Conservation (phyloP, 306 rosid species). For the Carpinus viminea region DNA sequence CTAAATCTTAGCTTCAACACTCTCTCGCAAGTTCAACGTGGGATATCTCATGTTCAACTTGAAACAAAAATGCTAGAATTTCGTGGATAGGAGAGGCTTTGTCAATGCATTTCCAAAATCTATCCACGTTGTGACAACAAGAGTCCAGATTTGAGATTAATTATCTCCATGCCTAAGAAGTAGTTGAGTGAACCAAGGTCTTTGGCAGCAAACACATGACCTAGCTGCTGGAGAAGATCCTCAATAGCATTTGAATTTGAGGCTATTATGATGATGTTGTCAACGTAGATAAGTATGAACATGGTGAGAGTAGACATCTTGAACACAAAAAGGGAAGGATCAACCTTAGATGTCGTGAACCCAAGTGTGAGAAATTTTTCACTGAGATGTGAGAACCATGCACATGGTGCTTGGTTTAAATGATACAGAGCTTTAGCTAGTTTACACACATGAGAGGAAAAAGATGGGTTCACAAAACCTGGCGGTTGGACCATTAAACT, state of each 20-base stretch:
- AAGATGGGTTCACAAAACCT: not conserved
- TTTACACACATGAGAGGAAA: not conserved
- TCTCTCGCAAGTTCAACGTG: no score
- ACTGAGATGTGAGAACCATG: not conserved
- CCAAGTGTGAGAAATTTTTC: not conserved
- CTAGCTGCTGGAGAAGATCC: not conserved
- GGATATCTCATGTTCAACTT: no score
- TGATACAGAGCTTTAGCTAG: not conserved
- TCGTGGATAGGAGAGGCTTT: no score
- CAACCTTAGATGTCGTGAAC: not conserved
- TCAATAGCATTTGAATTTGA: not conserved
- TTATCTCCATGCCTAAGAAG: not conserved
- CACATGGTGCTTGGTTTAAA: not conserved
- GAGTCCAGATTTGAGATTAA: not conserved
- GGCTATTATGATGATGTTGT: not conserved
- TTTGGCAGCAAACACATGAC: no score
- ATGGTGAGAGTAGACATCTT: not conserved
- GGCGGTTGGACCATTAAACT: not conserved
- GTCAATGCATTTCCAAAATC: not conserved
- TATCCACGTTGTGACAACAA: not conserved
- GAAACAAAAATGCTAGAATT: no score
- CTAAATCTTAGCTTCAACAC: no score
- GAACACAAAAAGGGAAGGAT: not conserved
- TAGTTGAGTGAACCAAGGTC: no score
- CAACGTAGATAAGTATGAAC: not conserved